phyloP scores from a whole-genome alignment of 2,329 filamentous ascomycete species.

The Sarocladium brachiariae region DNA sequence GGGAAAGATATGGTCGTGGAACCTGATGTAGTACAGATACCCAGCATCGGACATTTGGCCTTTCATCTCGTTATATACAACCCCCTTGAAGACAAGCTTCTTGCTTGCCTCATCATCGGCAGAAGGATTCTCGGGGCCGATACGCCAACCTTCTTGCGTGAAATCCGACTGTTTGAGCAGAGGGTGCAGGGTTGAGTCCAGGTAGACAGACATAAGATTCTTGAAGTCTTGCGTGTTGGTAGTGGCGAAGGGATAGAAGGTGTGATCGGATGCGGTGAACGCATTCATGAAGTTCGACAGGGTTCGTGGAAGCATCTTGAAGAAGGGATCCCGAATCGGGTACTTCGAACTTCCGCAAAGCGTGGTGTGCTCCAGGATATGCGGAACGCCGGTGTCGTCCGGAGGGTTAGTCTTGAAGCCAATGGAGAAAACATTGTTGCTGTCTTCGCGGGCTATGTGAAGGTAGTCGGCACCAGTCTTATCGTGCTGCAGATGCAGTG shows the following conservation, averaged over 20 bases:
- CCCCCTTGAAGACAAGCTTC: constrained; percentile 87
- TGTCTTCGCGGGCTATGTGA: constrained; percentile 89
- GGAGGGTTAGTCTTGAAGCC: constrained; percentile 99
- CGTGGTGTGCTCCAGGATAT: constrained; percentile 96
- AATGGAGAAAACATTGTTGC: constrained; percentile 99
- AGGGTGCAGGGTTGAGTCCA: constrained; percentile 88
- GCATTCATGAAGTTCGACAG: constrained; percentile 99
- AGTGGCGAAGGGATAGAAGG: constrained; percentile 95
- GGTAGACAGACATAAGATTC: constrained; percentile 93
- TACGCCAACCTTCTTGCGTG: constrained; percentile 91
- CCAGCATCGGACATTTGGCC: constrained; percentile 97
- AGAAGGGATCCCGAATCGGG: constrained; percentile 97
- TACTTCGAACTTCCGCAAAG: constrained; percentile 92
- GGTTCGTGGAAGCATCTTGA: constrained; percentile 97
- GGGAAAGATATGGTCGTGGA: constrained; percentile 90
- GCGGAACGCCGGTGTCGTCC: constrained; percentile 90
- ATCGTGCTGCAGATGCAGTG: constrained; percentile 84
- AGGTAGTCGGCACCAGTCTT: constrained; percentile 94
- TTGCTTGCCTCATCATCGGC: constrained; percentile 52
- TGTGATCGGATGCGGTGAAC: constrained; percentile 93
- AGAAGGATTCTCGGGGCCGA: constrained; percentile 83
- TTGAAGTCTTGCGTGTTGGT: constrained; percentile 93
- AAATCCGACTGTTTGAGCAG: constrained; percentile 88
- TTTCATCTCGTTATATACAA: constrained; percentile 99
- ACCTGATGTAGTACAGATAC: constrained; percentile 92